These are phyloP conservation scores for Pichia sp. DNA, from an alignment of 1,139 yeast species.

Conservation along the genomic window DNA sequence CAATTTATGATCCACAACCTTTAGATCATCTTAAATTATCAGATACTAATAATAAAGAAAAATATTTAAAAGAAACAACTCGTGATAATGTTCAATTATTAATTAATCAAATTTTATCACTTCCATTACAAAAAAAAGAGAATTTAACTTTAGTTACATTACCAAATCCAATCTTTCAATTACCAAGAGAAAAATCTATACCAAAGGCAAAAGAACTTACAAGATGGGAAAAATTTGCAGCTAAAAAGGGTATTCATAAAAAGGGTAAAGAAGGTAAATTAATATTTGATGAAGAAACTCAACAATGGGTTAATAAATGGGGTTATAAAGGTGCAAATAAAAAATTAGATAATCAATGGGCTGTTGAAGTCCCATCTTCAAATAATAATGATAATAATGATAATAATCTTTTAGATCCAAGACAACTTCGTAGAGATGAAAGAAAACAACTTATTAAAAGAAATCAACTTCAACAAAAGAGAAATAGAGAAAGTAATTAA, in stretches of 20 bases:
- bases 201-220: constrained; percentile 92
- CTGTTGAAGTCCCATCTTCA: constrained; percentile 80
- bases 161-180: constrained; percentile 75
- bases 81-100: constrained; percentile 91
- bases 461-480: constrained; percentile 81
- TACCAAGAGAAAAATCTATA: constrained; percentile 93
- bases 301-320: constrained; percentile 98
- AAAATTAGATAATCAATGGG: constrained; percentile 84
- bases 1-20: constrained; percentile 84
- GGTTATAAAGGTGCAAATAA: constrained; percentile 94
- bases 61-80: constrained; percentile 58
- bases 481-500: constrained; percentile 37
- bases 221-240: constrained; percentile 96
- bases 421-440: constrained; percentile 72
- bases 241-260: constrained; percentile 87
- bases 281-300: constrained; percentile 82
- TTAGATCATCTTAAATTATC: constrained; percentile 54
- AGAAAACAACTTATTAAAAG: constrained; percentile 82
- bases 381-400: constrained; percentile 46
- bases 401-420: constrained; percentile 62
- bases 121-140: constrained; percentile 74
- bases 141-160: constrained; percentile 75
- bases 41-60: constrained; percentile 51
- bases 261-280: constrained; percentile 87
- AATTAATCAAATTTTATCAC: constrained; percentile 81